Conservation (phyloP, 768 basidiomycete genomes). For the Lentinula sp. region DNA sequence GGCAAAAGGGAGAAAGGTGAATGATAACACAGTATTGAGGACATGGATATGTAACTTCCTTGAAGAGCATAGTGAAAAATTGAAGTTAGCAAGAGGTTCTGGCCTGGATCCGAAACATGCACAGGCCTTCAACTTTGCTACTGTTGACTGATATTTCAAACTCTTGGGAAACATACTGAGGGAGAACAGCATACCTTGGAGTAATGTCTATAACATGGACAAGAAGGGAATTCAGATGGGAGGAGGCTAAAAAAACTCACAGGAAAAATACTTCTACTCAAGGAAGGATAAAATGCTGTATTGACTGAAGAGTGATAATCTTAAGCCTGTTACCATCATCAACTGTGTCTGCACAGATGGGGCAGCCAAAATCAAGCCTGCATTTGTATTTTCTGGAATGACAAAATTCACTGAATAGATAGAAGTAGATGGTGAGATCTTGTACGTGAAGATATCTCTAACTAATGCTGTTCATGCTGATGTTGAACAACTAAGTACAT, state of each 20-base stretch:
- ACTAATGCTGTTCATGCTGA: background rate
- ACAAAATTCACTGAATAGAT: conserved; percentile 18
- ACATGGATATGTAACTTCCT: background rate
- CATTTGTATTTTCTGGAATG: conserved; percentile 29
- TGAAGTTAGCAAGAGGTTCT: background rate
- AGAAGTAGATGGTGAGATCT: conserved; percentile 15
- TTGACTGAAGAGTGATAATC: conserved; percentile 22
- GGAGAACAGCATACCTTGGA: conserved; percentile 16
- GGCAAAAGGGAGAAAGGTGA: background rate
- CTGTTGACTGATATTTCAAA: conserved; percentile 21
- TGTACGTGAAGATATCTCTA: conserved; percentile 7
- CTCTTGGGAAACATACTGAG: conserved; percentile 15
- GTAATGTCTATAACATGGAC: conserved; percentile 24
- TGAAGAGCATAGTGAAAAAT: background rate
- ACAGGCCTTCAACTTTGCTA: conserved; percentile 24
- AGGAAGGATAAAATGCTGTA: conserved; percentile 14
- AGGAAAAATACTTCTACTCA: conserved; percentile 17
- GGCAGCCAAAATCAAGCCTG: conserved; percentile 15
- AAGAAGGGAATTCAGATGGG: conserved; percentile 23
- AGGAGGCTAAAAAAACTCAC: conserved; percentile 13
- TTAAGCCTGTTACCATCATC: conserved; percentile 35
- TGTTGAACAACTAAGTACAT: background rate
- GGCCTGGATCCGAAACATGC: conserved; percentile 27
- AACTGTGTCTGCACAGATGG: conserved; percentile 33
- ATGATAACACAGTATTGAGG: background rate